phyloP scores from a whole-genome alignment of 2,329 filamentous ascomycete genomes.

The Ascocoryne sarcoides region DNA sequence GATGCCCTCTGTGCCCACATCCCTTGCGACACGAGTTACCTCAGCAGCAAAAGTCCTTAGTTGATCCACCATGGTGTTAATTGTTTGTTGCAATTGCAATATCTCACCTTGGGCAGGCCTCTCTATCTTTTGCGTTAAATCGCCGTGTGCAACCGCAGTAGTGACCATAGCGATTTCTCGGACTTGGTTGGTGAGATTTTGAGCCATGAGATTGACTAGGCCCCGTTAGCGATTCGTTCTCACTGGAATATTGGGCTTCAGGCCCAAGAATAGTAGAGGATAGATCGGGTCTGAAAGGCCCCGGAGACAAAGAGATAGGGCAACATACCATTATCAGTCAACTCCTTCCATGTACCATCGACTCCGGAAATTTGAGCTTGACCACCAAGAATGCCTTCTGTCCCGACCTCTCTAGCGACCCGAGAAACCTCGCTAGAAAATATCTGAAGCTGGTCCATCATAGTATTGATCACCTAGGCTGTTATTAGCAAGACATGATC shows the following conservation, averaged over 20 bases:
- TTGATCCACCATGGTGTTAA: slow-evolving; percentile 86
- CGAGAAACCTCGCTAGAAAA: slow-evolving; percentile 95
- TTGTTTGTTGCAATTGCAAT: slow-evolving; percentile 73
- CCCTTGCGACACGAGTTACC: slow-evolving; percentile 72
- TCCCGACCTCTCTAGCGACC: slow-evolving; percentile 90
- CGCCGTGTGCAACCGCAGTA: slow-evolving; percentile 73
- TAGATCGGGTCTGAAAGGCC: too few relatives aligned
- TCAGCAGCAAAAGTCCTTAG: slow-evolving; percentile 75
- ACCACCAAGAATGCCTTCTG: slow-evolving; percentile 86
- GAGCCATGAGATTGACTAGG: slow-evolving; percentile 72
- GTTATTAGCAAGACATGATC: slow-evolving; percentile 3
- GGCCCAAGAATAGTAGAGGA: too few relatives aligned
- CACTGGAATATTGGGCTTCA: too few relatives aligned
- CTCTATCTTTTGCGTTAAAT: slow-evolving; percentile 78
- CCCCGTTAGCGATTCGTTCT: slow-evolving; percentile 9
- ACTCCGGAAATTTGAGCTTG: slow-evolving; percentile 92
- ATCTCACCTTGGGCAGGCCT: slow-evolving; percentile 75
- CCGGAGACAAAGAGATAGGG: too few relatives aligned
- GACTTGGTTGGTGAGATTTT: slow-evolving; percentile 75
- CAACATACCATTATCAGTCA: slow-evolving; percentile 69
- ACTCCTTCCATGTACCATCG: slow-evolving; percentile 93
- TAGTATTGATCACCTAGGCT: slow-evolving; percentile 67
- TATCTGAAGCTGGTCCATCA: slow-evolving; percentile 97
- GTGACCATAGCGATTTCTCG: slow-evolving; percentile 80
- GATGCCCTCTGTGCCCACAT: slow-evolving; percentile 78